Conservation (phyloP, 176 grass and related monocot genomes). For the Musa acuminata region DNA sequence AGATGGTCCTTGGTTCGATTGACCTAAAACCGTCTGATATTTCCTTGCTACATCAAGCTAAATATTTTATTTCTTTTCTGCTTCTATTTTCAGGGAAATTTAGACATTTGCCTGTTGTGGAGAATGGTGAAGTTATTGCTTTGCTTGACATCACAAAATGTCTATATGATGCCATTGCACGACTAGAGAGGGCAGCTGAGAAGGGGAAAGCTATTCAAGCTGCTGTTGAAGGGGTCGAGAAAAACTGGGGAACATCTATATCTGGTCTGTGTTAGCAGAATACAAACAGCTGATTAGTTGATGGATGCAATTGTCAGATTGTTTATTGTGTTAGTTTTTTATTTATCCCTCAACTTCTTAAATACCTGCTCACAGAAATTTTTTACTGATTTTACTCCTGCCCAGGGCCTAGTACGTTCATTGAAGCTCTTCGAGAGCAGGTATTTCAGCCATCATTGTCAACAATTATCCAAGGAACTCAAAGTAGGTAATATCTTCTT, state of each 20-base stretch:
- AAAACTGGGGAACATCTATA: constrained; percentile 38
- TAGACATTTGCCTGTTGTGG: constrained; percentile 75
- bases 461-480: constrained; percentile 35
- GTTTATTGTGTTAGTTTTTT: background rate
- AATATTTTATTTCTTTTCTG: background rate
- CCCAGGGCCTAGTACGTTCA: constrained; percentile 27
- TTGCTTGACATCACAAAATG: constrained; percentile 66
- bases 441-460: constrained; percentile 61
- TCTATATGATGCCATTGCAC: background rate
- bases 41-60: background rate
- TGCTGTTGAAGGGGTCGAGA: constrained; percentile 22
- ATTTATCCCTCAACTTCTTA: background rate
- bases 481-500: constrained; percentile 33
- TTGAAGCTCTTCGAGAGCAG: constrained; percentile 54
- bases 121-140: constrained; percentile 84
- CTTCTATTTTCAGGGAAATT: constrained; percentile 49
- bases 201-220: constrained; percentile 2
- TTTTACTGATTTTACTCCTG: background rate
- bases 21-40: background rate
- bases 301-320: background rate
- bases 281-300: background rate
- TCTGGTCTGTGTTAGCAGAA: constrained; percentile 6
- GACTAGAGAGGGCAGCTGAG: background rate
- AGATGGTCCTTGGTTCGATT: background rate
- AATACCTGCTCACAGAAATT: background rate